phyloP scores from a whole-genome alignment of 352 stramenopile species.

The Phytophthora cryptogea region DNA sequence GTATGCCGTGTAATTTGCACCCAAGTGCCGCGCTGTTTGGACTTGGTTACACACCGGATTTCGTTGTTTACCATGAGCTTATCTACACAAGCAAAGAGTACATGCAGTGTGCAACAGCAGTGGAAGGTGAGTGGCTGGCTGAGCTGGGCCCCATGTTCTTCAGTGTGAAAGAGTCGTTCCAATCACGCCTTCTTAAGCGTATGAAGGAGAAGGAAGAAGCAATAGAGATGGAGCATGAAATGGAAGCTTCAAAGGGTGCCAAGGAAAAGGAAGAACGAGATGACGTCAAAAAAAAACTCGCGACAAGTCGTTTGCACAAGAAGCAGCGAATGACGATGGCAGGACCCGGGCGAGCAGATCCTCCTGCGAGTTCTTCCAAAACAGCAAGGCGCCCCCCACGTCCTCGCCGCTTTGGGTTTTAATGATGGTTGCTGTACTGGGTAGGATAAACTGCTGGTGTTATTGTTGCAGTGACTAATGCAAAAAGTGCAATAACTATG shows the following conservation, averaged over 20 bases:
- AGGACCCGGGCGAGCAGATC: constrained; percentile 47
- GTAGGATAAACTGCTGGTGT: neutral
- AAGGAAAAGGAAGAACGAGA: constrained; percentile 31
- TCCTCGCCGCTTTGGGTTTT: constrained; percentile 78
- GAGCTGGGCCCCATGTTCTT: constrained; percentile 99
- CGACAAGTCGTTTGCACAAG: constrained; percentile 42
- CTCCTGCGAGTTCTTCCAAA: constrained; percentile 32
- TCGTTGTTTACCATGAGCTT: constrained; percentile 99
- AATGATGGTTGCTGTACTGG: constrained; percentile 11
- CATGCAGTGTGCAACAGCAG: constrained; percentile 98
- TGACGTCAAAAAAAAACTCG: constrained; percentile 17
- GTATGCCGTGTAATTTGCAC: constrained; percentile 97
- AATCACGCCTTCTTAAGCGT: constrained; percentile 90
- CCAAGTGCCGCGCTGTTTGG: constrained; percentile 97
- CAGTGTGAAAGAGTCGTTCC: constrained; percentile 97
- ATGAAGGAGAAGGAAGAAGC: constrained; percentile 84
- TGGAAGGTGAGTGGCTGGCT: constrained; percentile 99
- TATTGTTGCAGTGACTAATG: neutral
- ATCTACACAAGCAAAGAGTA: constrained; percentile 99
- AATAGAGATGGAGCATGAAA: constrained; percentile 86
- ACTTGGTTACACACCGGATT: constrained; percentile 98
- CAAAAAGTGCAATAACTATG: neutral
- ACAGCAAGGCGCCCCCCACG: constrained; percentile 64
- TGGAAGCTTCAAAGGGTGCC: constrained; percentile 42
- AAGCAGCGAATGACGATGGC: constrained; percentile 69